These are phyloP conservation scores for Saturnispora hagleri DNA, from an alignment of 805 yeast genomes.

Conservation along the genomic window DNA sequence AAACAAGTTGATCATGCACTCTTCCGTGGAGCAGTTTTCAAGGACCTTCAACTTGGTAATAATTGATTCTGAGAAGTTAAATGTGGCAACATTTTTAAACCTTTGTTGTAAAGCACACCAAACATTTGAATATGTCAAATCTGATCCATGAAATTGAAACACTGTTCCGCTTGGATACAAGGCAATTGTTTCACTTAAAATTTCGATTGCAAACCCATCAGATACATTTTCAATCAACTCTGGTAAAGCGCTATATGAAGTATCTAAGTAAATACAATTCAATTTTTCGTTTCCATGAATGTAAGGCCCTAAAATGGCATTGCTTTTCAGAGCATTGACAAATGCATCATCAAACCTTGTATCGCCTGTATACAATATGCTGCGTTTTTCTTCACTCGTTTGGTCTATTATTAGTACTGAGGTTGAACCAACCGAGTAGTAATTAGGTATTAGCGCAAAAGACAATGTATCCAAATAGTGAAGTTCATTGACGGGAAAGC, in stretches of 20 bases:
- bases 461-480: conserved; percentile 1
- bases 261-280: conserved; percentile 15
- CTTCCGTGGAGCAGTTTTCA: background rate
- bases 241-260: conserved; percentile 14
- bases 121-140: conserved; percentile 17
- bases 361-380: conserved; percentile 16
- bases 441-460: conserved; percentile 14
- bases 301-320: conserved; percentile 5
- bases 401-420: conserved; percentile 11
- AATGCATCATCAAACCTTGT: conserved; percentile 11
- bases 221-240: conserved; percentile 12
- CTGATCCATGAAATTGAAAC: conserved; percentile 10
- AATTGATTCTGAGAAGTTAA: background rate
- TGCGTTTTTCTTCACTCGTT: background rate
- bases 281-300: conserved; percentile 5
- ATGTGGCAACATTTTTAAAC: background rate
- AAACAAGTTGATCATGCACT: conserved; percentile 1
- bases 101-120: conserved; percentile 11
- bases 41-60: background rate
- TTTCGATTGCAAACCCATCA: conserved; percentile 11
- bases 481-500: background rate
- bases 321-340: conserved; percentile 4
- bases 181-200: conserved; percentile 6
- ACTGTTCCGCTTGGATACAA: conserved; percentile 14
- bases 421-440: conserved; percentile 17